Evolutionary conservation across 805 yeast species (phyloP).

Genomic region (Candida suzukii): DNA sequence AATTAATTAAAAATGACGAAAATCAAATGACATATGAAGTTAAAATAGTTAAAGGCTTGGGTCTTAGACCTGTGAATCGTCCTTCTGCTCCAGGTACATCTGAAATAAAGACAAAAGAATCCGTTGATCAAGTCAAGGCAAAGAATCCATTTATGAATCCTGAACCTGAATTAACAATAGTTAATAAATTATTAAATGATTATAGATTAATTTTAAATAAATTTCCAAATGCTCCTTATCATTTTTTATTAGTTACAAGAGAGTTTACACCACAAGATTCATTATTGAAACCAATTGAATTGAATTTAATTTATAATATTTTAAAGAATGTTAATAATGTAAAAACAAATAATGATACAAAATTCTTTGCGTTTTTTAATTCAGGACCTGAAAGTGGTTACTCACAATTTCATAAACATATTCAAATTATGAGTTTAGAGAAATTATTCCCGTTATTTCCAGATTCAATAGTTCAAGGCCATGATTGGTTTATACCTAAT

Average conservation of each 20-base stretch:
- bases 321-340: slow-evolving; percentile 39
- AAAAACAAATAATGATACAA: slow-evolving; percentile 22
- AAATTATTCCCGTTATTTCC: slow-evolving; percentile 50
- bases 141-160: slow-evolving; percentile 76
- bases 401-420: slow-evolving; percentile 89
- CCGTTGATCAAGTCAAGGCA: slow-evolving; percentile 23
- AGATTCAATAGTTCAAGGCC: slow-evolving; percentile 36
- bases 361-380: slow-evolving; percentile 80
- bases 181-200: slow-evolving; percentile 42
- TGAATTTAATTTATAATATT: slow-evolving; percentile 49
- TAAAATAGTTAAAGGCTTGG: slow-evolving; percentile 25
- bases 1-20: slow-evolving; percentile 15
- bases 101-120: slow-evolving; percentile 29
- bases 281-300: slow-evolving; percentile 66
- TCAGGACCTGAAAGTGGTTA: slow-evolving; percentile 88
- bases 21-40: slow-evolving; percentile 22
- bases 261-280: slow-evolving; percentile 65
- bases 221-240: slow-evolving; percentile 77
- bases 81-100: slow-evolving; percentile 24
- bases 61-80: slow-evolving; percentile 27
- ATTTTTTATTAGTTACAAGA: slow-evolving; percentile 72
- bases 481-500: slow-evolving; percentile 49
- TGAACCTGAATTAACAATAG: slow-evolving; percentile 65
- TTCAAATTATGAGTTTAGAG: slow-evolving; percentile 79
- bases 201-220: slow-evolving; percentile 74